phyloP scores from a whole-genome alignment of 345 rosid genomes.

The Lepidium aucheri region DNA sequence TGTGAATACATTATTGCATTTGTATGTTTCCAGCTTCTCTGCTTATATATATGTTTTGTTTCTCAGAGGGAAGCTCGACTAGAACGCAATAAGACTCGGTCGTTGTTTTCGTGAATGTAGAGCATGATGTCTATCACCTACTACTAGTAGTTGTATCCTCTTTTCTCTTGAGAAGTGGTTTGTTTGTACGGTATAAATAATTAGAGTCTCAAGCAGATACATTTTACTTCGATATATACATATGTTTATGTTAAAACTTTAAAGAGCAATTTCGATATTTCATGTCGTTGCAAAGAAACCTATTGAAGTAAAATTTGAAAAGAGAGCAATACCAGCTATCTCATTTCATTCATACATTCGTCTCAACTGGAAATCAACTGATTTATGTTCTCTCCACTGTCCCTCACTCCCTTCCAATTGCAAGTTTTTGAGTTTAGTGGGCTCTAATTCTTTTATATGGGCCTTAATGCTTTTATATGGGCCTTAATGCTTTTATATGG shows the following conservation, averaged over 20 bases:
- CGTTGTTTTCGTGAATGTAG: constrained; percentile 60
- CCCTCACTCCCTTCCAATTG: too few species aligned
- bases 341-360: too few species aligned
- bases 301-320: background rate
- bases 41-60: background rate
- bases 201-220: too few species aligned
- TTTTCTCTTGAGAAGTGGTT: background rate
- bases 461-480: background rate
- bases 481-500: too few species aligned
- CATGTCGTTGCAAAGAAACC: background rate
- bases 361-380: background rate
- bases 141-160: background rate
- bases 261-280: background rate
- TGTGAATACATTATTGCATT: background rate
- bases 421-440: too few species aligned
- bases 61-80: constrained; percentile 87
- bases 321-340: background rate
- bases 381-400: too few species aligned
- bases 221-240: background rate
- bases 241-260: background rate
- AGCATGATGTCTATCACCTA: background rate
- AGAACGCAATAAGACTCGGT: constrained; percentile 75
- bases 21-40: background rate
- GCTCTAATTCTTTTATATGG: background rate
- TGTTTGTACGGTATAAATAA: background rate